Evolutionary conservation across 345 rosid genomes (phyloP), one percentile per base, ranked within the genome.

Genomic region (Rhodamnia argentea): DNA sequence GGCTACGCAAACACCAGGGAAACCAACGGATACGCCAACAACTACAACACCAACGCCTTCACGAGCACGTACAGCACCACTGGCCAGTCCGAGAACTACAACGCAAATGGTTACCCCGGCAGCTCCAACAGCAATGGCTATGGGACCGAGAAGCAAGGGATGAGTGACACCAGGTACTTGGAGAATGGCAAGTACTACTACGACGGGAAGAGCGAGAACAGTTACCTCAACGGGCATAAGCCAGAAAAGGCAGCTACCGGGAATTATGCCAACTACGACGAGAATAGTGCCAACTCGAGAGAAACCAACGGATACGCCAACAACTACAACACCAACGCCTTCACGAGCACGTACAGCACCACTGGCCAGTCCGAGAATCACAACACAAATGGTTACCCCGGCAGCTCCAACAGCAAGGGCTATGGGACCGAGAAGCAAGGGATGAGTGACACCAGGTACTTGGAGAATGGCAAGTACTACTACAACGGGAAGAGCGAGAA

Each of bases 111-210:
- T 82, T 88, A 90, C 87, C 85, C 1, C 55, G 83, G 70, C 58
- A 89, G 84, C 86, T 55, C 88, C 82, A 88, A 82, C 52, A 86
- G 87, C 51, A 86, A 91, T 55, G 88, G 87, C 37, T 84, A 89
- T 52, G 90, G 87, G 85, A 37, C 76, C 11, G 89, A 89, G 89
- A 90, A 86, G 84, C 91, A 93, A 84, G 97, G 95, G 55, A 92
- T 91, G 95, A 94, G 95, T 22, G 94, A 94, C 88, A 93, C 96
- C 6, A 90, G 92, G 88, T 91, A 88, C 81, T 22, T 91, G 89
- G 93, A 86, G 82, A 90, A 90, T 26, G 95, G 95, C 24, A 94
- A 87, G 90, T 90, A 89, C 83, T 89, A 54, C 70, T 81, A 90
- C 84, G 82, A 87, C 78, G 86, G 74, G 14, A 62, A 82, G 50